phyloP scores from a whole-genome alignment of 331 rosid species.

The Acacia concinna region DNA sequence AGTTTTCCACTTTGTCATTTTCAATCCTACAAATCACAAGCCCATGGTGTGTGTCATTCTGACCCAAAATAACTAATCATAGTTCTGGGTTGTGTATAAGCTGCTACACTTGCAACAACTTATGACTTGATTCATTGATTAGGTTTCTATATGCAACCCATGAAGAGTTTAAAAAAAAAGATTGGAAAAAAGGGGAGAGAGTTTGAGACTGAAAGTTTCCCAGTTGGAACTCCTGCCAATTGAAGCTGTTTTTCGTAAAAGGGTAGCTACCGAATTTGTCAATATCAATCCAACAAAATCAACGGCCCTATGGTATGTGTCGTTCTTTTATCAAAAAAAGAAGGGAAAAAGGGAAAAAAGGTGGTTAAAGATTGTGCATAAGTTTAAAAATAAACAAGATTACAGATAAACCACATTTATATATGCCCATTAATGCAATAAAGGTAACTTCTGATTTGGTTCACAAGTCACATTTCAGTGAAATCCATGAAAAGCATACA shows the following conservation, averaged over 20 bases:
- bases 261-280: background rate
- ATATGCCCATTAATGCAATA: background rate
- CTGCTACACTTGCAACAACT: background rate
- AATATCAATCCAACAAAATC: background rate
- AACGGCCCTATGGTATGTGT: background rate
- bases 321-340: background rate
- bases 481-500: background rate
- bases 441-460: background rate
- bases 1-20: constrained; percentile 85
- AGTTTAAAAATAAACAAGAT: background rate
- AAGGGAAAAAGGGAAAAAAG: too few relatives aligned
- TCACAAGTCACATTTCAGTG: background rate
- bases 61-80: constrained; percentile 8
- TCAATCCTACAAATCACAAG: constrained; percentile 64
- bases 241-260: background rate
- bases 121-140: background rate
- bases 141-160: background rate
- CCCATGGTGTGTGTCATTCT: constrained; percentile 31
- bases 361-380: background rate
- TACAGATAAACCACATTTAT: background rate
- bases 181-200: background rate
- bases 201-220: background rate
- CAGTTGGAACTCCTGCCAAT: background rate
- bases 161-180: background rate
- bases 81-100: background rate